Evolutionary conservation across 2,329 filamentous ascomycete genomes (phyloP).

Genomic region (Phialocephala subalpina): DNA sequence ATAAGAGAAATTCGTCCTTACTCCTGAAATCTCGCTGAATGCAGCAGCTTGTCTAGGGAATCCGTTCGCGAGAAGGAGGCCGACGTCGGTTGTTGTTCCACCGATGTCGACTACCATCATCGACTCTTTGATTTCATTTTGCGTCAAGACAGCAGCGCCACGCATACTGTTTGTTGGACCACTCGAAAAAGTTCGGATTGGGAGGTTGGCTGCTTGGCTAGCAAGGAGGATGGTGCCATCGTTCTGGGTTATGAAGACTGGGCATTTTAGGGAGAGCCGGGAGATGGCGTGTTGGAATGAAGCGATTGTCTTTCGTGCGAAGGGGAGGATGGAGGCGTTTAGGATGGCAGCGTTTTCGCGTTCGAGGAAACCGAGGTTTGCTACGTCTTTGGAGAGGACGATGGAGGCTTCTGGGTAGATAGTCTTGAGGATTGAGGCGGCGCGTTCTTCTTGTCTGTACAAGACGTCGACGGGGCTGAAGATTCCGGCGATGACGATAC

Average conservation of each 20-base stretch:
- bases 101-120: slow-evolving; percentile 64
- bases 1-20: slow-evolving; percentile 64
- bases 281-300: slow-evolving; percentile 60
- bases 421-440: slow-evolving; percentile 25
- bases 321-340: slow-evolving; percentile 65
- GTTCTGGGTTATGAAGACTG: slow-evolving; percentile 66
- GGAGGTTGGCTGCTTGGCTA: slow-evolving; percentile 58
- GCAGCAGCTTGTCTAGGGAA: slow-evolving; percentile 66
- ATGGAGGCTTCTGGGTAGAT: slow-evolving; percentile 41
- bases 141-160: slow-evolving; percentile 65
- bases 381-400: slow-evolving; percentile 60
- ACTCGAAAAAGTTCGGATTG: slow-evolving; percentile 66
- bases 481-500: slow-evolving; percentile 57
- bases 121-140: slow-evolving; percentile 42
- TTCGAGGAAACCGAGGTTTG: slow-evolving; percentile 57
- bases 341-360: slow-evolving; percentile 69
- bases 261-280: slow-evolving; percentile 58
- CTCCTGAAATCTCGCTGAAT: slow-evolving; percentile 62
- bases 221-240: slow-evolving; percentile 65
- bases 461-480: slow-evolving; percentile 61
- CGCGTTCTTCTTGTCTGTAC: slow-evolving; percentile 55
- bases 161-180: slow-evolving; percentile 70
- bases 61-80: slow-evolving; percentile 60
- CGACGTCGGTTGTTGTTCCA: slow-evolving; percentile 66
- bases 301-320: slow-evolving; percentile 61